phyloP scores from a whole-genome alignment of 2,329 filamentous ascomycete species.

The Botrytis galanthina region DNA sequence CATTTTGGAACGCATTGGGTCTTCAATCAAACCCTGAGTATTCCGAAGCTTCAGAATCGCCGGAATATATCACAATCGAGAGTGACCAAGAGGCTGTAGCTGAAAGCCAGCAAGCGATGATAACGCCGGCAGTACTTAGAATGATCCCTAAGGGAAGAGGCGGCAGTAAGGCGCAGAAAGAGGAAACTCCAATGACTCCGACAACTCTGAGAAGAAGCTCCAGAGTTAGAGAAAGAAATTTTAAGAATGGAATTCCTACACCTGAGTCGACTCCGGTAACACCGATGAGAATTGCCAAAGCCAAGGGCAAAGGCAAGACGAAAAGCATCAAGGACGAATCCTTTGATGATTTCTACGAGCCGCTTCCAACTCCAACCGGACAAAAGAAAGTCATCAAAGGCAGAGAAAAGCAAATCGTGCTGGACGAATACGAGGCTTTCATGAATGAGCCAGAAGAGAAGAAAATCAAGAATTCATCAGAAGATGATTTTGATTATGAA shows the following conservation, averaged over 20 bases:
- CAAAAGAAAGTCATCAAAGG: neutral
- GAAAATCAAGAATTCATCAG: accelerated
- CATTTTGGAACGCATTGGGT: accelerated
- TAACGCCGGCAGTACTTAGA: neutral
- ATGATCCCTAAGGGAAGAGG: accelerated
- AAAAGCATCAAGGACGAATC: accelerated
- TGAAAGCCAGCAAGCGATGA: no score
- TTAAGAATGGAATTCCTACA: accelerated
- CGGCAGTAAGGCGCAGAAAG: accelerated
- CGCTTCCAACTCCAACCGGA: accelerated
- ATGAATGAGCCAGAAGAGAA: neutral
- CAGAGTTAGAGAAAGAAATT: accelerated
- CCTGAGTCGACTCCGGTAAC: neutral
- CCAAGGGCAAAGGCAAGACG: neutral
- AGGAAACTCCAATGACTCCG: neutral
- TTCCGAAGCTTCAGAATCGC: accelerated
- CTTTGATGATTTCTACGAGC: neutral
- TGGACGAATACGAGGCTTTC: neutral
- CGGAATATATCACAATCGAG: neutral
- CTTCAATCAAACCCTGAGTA: accelerated
- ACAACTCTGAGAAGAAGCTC: neutral
- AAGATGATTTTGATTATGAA: neutral
- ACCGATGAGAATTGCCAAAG: neutral
- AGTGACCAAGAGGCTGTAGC: accelerated
- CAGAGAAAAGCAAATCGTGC: neutral